Conservation (phyloP, 2,329 filamentous ascomycete genomes). For the Venturia asperata region DNA sequence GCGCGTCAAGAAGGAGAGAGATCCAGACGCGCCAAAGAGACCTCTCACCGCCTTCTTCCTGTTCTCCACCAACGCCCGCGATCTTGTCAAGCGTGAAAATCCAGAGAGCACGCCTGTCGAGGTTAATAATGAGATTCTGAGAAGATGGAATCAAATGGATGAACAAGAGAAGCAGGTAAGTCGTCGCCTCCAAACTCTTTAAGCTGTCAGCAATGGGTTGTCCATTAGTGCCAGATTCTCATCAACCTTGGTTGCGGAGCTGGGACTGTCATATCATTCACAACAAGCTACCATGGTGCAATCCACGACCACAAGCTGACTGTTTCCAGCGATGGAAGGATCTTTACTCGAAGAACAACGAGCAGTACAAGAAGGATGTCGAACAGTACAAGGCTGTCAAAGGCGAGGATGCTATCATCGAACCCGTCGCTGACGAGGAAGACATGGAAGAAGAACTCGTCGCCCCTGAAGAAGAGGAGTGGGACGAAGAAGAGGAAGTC, state of each 20-base stretch:
- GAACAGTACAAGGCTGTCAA: slow-evolving; percentile 50
- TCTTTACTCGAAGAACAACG: slow-evolving; percentile 20
- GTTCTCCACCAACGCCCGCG: slow-evolving; percentile 82
- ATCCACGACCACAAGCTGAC: not conserved
- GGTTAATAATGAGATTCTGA: slow-evolving; percentile 79
- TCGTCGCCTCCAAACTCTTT: slow-evolving; percentile 15
- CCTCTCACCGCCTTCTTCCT: slow-evolving; percentile 92
- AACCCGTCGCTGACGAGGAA: slow-evolving; percentile 34
- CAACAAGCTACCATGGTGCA: not conserved
- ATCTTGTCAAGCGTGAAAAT: slow-evolving; percentile 67
- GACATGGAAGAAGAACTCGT: slow-evolving; percentile 26
- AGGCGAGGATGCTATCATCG: slow-evolving; percentile 35
- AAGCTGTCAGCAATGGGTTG: not conserved
- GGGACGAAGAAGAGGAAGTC: slow-evolving; percentile 27
- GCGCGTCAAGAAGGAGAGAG: slow-evolving; percentile 67
- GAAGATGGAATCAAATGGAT: slow-evolving; percentile 74
- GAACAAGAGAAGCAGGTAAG: slow-evolving; percentile 62
- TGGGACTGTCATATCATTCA: not conserved
- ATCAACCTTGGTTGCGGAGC: not conserved
- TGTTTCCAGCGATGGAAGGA: slow-evolving; percentile 42
- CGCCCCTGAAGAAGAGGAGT: slow-evolving; percentile 32
- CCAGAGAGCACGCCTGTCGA: slow-evolving; percentile 72
- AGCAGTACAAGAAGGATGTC: slow-evolving; percentile 44
- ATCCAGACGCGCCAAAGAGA: slow-evolving; percentile 91
- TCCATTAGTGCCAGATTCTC: slow-evolving; percentile 2